Base-by-base conservation (phyloP, 2,329 filamentous ascomycete genomes). In the Apiospora malaysiana region DNA sequence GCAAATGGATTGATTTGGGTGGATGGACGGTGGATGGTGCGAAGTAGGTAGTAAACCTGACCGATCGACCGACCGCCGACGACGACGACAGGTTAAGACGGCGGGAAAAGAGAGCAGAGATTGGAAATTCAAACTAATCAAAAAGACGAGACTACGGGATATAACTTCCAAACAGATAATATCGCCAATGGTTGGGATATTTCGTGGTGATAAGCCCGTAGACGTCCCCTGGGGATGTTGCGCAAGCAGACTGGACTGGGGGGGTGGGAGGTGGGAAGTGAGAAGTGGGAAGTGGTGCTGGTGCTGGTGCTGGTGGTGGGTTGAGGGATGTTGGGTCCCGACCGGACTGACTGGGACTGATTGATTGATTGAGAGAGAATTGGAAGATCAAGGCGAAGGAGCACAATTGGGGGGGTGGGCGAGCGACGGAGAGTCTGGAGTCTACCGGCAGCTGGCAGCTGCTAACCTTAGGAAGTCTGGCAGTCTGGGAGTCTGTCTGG, bases 11-110 rank as follows among this genome's bases (percentile, higher is more conserved):
- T 21, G 27, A 37, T 32, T 32, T 59, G 51, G 32, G 37, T 18
- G 37, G 37, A 40, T 40, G 37, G 37, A 42, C 10, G 12, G 42
- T 2, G 16, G 10, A 14, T 45, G 40, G 51, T 59, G 51, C 51
- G 56, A 63, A 63, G 42, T 63, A 63, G n/a, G n/a, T n/a, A n/a
- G n/a, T n/a, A n/a, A n/a, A 63, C 16, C 56, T 32, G 45, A 47
- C 45, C 56, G 32, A n/a, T 25, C 56, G 45, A 47, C 45, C 56
- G 32, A n/a, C 49, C 47, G 47, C 25, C 47, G 25, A n/a, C 16
- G 21, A 16, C 47, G 47, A 51, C 47, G 25, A n/a, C 16, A 32
- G 27, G 18, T 7, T 37, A 16, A 14, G 16, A 7, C 16, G 25
- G 23, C 49, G 49, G 49, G 49, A 56, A 45, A 16, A 18, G 42